Base-by-base conservation (phyloP, 805 yeast genomes). In the Candida stauntonica region DNA sequence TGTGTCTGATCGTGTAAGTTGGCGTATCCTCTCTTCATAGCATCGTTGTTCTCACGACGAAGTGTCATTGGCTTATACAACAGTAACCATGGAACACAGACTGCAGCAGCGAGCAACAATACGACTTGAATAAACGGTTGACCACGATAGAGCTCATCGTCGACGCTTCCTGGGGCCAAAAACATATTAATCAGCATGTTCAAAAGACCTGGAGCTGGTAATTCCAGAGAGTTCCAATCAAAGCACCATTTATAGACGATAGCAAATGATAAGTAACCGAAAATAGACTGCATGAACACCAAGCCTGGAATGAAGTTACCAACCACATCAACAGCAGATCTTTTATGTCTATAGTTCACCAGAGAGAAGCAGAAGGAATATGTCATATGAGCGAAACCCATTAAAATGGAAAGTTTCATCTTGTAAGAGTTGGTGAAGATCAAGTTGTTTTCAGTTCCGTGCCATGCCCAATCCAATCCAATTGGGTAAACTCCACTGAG, bases 181-280 rank as follows among this genome's bases (percentile, higher is more conserved):
- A 93, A 93, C 99, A 93, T 93, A 53, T 82, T 81, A 55, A 93
- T 93, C 52, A 93, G 74, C 95, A 88, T 93, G 62, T 93, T 93
- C 58, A 93, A 73, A 57, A 93, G 70, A 36, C 96, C 89, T 27
- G 99, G 99, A 1, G 99, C 95, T 38, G 81, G 86, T 57, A 73
- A 74, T 9, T 70, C 81, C 39, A 77, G 72, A 16, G 73, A 81
- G 40, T 77, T 66, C 99, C 99, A 93, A 68, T 93, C 94, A 39
- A 88, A 81, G 16, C 82, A 69, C 99, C 99, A 93, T 64, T 93
- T 93, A 71, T 86, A 91, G 24, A 93, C 75, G 50, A 93, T 91
- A 45, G 88, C 74, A 48, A 91, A 63, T 0, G 95, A 77, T 46
- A 93, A 70, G 60, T 93, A 93, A 26, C 99, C 99, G 58, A 93